Conservation (phyloP, 257 asterid genomes). For the Nicotiana sylvestris region DNA sequence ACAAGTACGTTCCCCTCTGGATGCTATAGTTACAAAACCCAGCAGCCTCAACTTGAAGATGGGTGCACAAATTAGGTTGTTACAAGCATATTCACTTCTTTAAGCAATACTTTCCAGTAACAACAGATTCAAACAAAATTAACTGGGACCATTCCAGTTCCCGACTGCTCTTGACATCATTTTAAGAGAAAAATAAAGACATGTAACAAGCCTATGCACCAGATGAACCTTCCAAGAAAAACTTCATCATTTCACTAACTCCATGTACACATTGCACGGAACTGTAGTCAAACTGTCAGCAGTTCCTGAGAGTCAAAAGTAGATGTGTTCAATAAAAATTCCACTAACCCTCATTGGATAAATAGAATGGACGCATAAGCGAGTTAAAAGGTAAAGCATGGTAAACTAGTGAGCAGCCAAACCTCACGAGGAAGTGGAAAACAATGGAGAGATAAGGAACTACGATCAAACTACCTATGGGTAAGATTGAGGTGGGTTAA, state of each 20-base stretch:
- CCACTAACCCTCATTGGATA: background rate
- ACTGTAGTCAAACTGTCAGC: constrained; percentile 5
- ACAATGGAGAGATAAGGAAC: background rate
- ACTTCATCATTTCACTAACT: constrained; percentile 1
- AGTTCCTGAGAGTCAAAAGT: background rate
- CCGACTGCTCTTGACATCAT: background rate
- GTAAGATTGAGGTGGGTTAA: background rate
- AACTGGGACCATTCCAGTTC: background rate
- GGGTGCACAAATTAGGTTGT: background rate
- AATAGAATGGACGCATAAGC: background rate
- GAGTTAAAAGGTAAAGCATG: background rate
- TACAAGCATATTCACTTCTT: background rate
- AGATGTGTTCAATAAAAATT: background rate
- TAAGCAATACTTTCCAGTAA: background rate
- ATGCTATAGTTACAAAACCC: background rate
- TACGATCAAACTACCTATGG: background rate
- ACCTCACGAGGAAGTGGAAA: background rate
- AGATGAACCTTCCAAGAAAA: background rate
- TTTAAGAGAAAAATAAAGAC: background rate
- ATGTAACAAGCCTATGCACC: background rate
- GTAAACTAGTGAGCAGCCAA: background rate
- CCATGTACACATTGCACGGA: background rate
- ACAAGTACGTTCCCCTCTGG: background rate
- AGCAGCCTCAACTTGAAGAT: background rate
- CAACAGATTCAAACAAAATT: background rate